These are phyloP conservation scores for Onygenales sp. DNA, from an alignment of 2,329 filamentous ascomycete genomes.

Conservation along the genomic window DNA sequence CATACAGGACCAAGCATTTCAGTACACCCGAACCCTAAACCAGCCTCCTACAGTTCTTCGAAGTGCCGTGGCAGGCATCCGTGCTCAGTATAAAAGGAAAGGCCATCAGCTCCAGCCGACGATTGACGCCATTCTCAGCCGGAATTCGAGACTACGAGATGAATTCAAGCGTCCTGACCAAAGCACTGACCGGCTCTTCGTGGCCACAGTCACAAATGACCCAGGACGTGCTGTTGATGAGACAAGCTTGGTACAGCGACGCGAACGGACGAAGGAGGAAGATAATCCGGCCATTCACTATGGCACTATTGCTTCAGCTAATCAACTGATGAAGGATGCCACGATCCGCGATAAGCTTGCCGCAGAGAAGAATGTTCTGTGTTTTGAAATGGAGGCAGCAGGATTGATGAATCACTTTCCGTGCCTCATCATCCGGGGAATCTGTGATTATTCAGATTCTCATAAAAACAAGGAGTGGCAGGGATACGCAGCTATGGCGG, in stretches of 20 bases:
- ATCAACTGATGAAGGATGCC: constrained; percentile 16
- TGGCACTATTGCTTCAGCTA: constrained; percentile 17
- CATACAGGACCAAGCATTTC: neutral
- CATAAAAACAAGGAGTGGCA: constrained; percentile 32
- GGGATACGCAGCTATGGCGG: constrained; percentile 22
- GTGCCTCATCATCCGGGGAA: constrained; percentile 31
- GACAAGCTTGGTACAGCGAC: neutral
- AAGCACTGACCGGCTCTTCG: constrained; percentile 15
- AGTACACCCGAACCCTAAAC: constrained; percentile 2
- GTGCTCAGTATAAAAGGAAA: constrained; percentile 2
- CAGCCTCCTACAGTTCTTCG: constrained; percentile 6
- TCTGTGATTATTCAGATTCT: constrained; percentile 33
- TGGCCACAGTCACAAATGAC: constrained; percentile 1
- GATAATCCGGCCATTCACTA: constrained; percentile 12
- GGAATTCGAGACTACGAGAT: constrained; percentile 3
- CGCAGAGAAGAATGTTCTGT: constrained; percentile 10
- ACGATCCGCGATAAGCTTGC: constrained; percentile 6
- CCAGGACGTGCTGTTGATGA: neutral
- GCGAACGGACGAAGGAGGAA: neutral
- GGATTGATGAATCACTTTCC: constrained; percentile 21
- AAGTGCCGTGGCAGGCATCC: constrained; percentile 4
- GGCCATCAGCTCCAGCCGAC: constrained; percentile 10
- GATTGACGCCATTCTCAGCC: neutral
- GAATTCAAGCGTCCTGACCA: constrained; percentile 1
- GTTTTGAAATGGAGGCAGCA: constrained; percentile 26